Conservation (phyloP, 352 stramenopile species). For the Saprolegnia diclina region DNA sequence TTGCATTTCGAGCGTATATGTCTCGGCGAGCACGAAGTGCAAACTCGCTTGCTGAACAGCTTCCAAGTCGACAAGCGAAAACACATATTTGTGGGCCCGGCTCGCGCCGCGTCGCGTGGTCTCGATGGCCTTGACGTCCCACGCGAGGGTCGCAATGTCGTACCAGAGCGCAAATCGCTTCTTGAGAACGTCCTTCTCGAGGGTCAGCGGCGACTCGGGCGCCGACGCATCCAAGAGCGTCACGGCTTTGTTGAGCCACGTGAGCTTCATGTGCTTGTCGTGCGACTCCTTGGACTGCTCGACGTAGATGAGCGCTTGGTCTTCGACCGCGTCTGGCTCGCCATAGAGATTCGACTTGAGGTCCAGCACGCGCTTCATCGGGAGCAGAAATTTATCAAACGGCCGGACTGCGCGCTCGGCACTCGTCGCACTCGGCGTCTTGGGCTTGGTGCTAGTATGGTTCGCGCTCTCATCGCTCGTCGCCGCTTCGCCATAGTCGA, state of each 20-base stretch:
- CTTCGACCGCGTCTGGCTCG: conserved; percentile 36
- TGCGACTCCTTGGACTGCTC: conserved; percentile 71
- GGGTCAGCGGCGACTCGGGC: background rate
- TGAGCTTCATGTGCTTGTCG: conserved; percentile 34
- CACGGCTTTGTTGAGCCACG: conserved; percentile 31
- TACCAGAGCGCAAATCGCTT: conserved; percentile 38
- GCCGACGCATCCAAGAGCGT: conserved; percentile 26
- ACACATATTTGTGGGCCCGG: conserved; percentile 40
- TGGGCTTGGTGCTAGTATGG: conserved; percentile 29
- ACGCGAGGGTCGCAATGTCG: conserved; percentile 40
- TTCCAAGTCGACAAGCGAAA: conserved; percentile 27
- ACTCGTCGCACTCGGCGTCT: background rate
- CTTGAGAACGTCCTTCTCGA: background rate
- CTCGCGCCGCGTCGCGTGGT: conserved; percentile 33
- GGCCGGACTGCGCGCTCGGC: conserved; percentile 36
- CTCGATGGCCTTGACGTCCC: conserved; percentile 37
- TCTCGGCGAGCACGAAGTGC: conserved; percentile 34
- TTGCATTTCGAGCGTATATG: conserved; percentile 32
- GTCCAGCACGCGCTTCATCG: conserved; percentile 53
- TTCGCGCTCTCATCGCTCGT: conserved; percentile 28
- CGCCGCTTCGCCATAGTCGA: conserved; percentile 51
- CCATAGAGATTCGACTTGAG: conserved; percentile 55
- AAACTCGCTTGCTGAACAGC: conserved; percentile 25
- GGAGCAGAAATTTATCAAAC: conserved; percentile 64
- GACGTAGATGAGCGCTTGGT: conserved; percentile 49